phyloP scores from a whole-genome alignment of 352 stramenopile species.

The Blastocystis hominis region DNA sequence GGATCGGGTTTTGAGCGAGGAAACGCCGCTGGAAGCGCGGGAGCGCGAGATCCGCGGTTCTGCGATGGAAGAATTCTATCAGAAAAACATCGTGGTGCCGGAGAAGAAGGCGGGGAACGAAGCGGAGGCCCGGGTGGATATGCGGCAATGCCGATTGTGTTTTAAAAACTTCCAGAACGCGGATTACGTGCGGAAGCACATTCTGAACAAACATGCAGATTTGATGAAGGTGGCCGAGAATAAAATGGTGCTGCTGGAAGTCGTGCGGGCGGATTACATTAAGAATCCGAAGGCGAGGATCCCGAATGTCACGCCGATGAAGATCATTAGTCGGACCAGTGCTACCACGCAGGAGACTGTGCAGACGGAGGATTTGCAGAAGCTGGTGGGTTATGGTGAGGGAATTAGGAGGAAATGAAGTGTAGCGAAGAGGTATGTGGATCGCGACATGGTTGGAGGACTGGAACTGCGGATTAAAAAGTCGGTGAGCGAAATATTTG shows the following conservation, averaged over 20 bases:
- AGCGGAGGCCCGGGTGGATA: not conserved
- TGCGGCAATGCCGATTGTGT: slow-evolving; percentile 11
- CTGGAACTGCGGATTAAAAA: not conserved
- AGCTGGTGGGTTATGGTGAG: slow-evolving; percentile 19
- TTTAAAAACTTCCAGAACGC: not conserved
- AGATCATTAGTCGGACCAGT: slow-evolving; percentile 1
- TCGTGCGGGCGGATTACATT: slow-evolving; percentile 8
- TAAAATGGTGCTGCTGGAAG: not conserved
- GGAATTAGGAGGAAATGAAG: not conserved
- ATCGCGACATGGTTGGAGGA: slow-evolving; percentile 6
- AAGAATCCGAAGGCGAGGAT: slow-evolving; percentile 27
- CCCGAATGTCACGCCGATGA: not conserved
- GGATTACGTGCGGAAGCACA: slow-evolving; percentile 37
- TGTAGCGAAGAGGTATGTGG: slow-evolving; percentile 12
- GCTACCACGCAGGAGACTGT: not conserved
- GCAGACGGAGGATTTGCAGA: not conserved
- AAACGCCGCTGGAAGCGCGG: not conserved
- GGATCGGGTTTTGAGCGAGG: not conserved
- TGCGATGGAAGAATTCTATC: not conserved
- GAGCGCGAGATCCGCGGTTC: not conserved
- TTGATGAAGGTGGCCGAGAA: slow-evolving; percentile 3
- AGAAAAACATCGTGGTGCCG: not conserved
- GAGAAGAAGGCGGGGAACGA: too few species aligned
- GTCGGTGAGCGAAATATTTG: slow-evolving; percentile 17
- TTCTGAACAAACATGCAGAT: slow-evolving; percentile 2